Evolutionary conservation across 306 rosid genomes (phyloP).

Genomic region (Aeschynomene evenia): DNA sequence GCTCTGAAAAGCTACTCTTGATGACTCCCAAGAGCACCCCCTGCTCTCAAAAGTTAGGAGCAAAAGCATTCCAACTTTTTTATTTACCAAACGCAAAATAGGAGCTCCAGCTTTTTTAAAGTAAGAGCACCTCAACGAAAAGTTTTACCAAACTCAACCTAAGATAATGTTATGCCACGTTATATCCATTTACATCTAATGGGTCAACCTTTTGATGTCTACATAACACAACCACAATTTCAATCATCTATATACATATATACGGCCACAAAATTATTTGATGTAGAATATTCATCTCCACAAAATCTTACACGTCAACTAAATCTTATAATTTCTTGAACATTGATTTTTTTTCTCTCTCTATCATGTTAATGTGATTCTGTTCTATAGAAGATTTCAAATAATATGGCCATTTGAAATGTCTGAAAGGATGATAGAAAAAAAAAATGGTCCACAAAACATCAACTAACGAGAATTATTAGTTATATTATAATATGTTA

Average conservation of each 20-base stretch:
- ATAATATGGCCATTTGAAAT: background rate
- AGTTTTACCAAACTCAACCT: too few species aligned
- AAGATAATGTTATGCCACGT: background rate
- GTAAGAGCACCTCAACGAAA: too few species aligned
- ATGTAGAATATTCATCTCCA: background rate
- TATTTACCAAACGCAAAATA: too few species aligned
- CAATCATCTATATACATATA: conserved; percentile 7
- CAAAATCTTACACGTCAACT: background rate
- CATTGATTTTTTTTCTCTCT: background rate
- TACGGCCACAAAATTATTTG: background rate
- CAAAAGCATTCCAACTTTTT: too few species aligned
- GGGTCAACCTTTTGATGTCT: conserved; percentile 4
- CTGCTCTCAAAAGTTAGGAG: too few species aligned
- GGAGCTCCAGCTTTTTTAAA: too few species aligned
- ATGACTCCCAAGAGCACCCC: too few species aligned
- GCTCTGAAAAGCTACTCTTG: too few species aligned
- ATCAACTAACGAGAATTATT: background rate
- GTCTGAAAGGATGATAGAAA: background rate
- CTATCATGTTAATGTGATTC: background rate
- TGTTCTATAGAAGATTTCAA: background rate
- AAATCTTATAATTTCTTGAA: background rate
- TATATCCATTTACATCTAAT: conserved; percentile 5
- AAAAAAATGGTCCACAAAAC: background rate
- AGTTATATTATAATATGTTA: too few species aligned
- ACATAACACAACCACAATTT: background rate